These are phyloP conservation scores for Phytophthora foliorum DNA, from an alignment of 352 stramenopile species.

Conservation along the genomic window DNA sequence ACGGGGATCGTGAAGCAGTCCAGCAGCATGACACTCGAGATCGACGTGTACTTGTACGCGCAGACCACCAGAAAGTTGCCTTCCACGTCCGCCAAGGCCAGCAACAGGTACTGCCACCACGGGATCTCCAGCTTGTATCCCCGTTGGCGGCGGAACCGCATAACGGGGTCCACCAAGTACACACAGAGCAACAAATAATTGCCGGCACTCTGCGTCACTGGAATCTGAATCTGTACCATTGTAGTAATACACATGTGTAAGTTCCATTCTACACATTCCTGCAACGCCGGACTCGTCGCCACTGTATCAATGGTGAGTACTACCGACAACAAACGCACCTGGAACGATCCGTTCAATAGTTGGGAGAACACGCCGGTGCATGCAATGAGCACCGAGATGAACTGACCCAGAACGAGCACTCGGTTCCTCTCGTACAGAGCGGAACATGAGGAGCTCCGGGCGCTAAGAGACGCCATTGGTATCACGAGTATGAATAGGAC, in stretches of 20 bases:
- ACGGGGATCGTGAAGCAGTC: slow-evolving; percentile 97
- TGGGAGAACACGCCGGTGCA: slow-evolving; percentile 91
- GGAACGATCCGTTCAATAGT: slow-evolving; percentile 81
- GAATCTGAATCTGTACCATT: slow-evolving; percentile 68
- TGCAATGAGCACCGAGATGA: slow-evolving; percentile 91
- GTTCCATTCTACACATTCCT: slow-evolving; percentile 16
- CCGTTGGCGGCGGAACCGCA: slow-evolving; percentile 50
- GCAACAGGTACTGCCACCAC: slow-evolving; percentile 91
- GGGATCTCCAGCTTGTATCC: slow-evolving; percentile 71
- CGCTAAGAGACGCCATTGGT: slow-evolving; percentile 27
- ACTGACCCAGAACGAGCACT: slow-evolving; percentile 84
- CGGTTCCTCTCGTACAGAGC: slow-evolving; percentile 59
- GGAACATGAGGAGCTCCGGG: slow-evolving; percentile 9
- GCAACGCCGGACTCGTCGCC: slow-evolving; percentile 23
- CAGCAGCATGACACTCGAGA: slow-evolving; percentile 97
- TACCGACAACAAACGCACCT: slow-evolving; percentile 41
- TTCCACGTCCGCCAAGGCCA: slow-evolving; percentile 96
- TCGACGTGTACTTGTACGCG: slow-evolving; percentile 96
- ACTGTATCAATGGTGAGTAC: too few relatives aligned
- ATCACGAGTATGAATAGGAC: background rate
- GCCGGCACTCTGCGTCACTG: slow-evolving; percentile 77
- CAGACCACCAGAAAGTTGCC: slow-evolving; percentile 96
- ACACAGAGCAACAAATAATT: slow-evolving; percentile 76
- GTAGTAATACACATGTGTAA: slow-evolving; percentile 11
- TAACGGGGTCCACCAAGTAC: slow-evolving; percentile 61